phyloP scores from a whole-genome alignment of 192 early-diverging fungal genomes.

The Coemansia sp. region DNA sequence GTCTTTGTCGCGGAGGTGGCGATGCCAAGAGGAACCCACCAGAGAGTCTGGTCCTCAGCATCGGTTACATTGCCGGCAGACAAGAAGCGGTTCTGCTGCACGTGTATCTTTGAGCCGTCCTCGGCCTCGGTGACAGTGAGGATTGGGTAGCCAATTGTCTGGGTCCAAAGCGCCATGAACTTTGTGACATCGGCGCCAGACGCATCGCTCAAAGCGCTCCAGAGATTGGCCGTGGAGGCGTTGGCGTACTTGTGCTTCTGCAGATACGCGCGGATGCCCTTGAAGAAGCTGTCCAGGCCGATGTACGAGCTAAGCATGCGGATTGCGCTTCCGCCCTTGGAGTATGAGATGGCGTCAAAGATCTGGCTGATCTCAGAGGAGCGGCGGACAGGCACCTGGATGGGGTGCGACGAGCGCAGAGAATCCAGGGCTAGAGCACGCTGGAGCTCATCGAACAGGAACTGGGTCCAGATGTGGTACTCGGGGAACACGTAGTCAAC shows the following conservation, averaged over 20 bases:
- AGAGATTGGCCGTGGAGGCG: slow-evolving; percentile 85
- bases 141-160: slow-evolving; percentile 82
- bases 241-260: slow-evolving; percentile 82
- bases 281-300: slow-evolving; percentile 67
- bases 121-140: slow-evolving; percentile 65
- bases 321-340: slow-evolving; percentile 92
- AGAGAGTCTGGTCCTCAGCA: slow-evolving; percentile 76
- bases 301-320: slow-evolving; percentile 86
- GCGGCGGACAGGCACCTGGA: slow-evolving; percentile 83
- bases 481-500: slow-evolving; percentile 90
- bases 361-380: slow-evolving; percentile 90
- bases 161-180: slow-evolving; percentile 91
- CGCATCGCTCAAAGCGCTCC: slow-evolving; percentile 75
- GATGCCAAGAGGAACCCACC: slow-evolving; percentile 86
- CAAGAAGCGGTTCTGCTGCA: slow-evolving; percentile 84
- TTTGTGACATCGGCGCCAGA: slow-evolving; percentile 77
- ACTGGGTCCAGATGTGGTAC: slow-evolving; percentile 90
- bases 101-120: slow-evolving; percentile 43
- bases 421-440: slow-evolving; percentile 77
- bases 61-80: slow-evolving; percentile 69
- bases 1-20: slow-evolving; percentile 30
- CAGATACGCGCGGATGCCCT: slow-evolving; percentile 74
- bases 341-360: slow-evolving; percentile 91
- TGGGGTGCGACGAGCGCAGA: slow-evolving; percentile 86
- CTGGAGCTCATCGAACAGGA: slow-evolving; percentile 76